A percentile compares a stretch with the other conserved stretches of the same genome.
Conservation (phyloP, 2,329 filamentous ascomycete genomes). For the Phyllosticta citribraziliensis region DNA sequence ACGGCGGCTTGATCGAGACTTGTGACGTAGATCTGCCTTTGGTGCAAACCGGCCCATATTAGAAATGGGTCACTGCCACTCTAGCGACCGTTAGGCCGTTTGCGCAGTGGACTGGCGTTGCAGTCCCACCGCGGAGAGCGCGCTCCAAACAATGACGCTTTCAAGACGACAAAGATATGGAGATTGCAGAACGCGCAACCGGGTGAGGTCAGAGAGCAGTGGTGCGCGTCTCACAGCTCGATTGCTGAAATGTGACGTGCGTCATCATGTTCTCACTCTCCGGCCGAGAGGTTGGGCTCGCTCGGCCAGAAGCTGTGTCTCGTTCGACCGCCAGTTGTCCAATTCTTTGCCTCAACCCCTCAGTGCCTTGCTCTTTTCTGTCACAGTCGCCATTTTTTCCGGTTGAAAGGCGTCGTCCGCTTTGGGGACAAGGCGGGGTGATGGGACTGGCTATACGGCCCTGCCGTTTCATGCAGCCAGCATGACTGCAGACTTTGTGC, state of each 20-base stretch:
- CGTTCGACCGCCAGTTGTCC: background rate
- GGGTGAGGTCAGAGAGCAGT: background rate
- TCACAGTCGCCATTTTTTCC: background rate
- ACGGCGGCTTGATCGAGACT: conserved; percentile 2
- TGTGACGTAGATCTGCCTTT: background rate
- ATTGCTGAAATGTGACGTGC: background rate
- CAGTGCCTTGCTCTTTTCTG: background rate
- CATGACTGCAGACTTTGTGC: background rate
- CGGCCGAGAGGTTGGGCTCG: background rate
- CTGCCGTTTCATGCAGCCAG: background rate
- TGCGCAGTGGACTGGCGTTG: background rate
- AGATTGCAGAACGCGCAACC: background rate
- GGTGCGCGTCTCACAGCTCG: background rate
- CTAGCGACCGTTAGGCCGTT: background rate
- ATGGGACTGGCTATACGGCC: background rate
- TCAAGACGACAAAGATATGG: background rate
- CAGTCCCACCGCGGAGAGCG: background rate
- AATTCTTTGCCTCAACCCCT: background rate
- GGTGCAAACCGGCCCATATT: conserved; percentile 1
- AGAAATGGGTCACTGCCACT: background rate
- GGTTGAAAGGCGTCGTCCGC: background rate
- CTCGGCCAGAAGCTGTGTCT: background rate
- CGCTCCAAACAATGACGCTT: background rate
- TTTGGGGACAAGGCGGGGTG: background rate
- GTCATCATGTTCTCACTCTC: background rate